phyloP scores from a whole-genome alignment of 805 yeast species.

The Sugiyamaella mastotermitis region DNA sequence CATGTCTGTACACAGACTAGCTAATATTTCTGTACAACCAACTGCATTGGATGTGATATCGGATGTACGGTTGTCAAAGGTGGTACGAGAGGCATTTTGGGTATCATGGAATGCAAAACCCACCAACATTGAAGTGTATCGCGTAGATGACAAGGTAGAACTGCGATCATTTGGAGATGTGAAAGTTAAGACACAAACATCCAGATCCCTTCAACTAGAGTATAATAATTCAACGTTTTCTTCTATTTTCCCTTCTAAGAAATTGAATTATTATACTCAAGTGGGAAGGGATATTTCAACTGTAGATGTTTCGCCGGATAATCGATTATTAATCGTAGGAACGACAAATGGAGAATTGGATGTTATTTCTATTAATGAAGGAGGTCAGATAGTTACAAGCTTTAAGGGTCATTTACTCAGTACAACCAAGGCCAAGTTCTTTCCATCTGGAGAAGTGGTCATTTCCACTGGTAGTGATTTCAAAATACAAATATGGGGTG shows the following conservation, averaged over 20 bases:
- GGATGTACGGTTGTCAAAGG: slow-evolving; percentile 30
- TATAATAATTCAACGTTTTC: slow-evolving; percentile 1
- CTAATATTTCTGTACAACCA: slow-evolving; percentile 37
- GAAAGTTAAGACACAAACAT: slow-evolving; percentile 7
- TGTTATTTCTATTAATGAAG: slow-evolving; percentile 20
- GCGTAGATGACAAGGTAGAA: slow-evolving; percentile 16
- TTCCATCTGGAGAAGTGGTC: slow-evolving; percentile 61
- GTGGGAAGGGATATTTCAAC: slow-evolving; percentile 24
- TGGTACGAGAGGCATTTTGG: slow-evolving; percentile 37
- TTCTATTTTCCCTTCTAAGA: slow-evolving; percentile 5
- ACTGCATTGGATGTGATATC: slow-evolving; percentile 39
- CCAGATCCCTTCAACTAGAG: slow-evolving; percentile 1
- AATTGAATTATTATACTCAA: not conserved
- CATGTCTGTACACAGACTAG: too few relatives aligned
- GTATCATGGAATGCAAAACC: slow-evolving; percentile 29
- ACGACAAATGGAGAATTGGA: slow-evolving; percentile 30
- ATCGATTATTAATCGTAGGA: slow-evolving; percentile 31
- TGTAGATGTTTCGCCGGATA: slow-evolving; percentile 31
- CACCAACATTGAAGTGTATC: slow-evolving; percentile 23
- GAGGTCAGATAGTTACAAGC: slow-evolving; percentile 11
- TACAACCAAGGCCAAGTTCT: slow-evolving; percentile 40
- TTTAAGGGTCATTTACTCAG: slow-evolving; percentile 47
- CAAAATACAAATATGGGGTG: slow-evolving; percentile 57
- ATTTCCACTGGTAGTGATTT: slow-evolving; percentile 56
- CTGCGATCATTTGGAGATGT: slow-evolving; percentile 10